Conservation (phyloP, 2,329 filamentous ascomycete genomes). For the Fusarium graminum region DNA sequence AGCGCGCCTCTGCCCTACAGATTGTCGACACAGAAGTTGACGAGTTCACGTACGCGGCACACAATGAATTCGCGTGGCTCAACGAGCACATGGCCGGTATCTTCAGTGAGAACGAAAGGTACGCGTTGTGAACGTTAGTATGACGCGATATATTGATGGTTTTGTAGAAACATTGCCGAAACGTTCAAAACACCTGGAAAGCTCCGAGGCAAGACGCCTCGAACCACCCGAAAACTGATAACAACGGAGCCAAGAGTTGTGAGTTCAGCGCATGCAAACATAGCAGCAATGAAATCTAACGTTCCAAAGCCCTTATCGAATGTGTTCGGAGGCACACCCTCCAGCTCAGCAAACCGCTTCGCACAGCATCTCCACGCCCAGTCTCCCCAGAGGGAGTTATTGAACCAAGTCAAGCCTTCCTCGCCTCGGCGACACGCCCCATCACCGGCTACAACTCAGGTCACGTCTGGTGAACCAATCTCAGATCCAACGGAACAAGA, state of each 20-base stretch:
- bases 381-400: slow-evolving; percentile 63
- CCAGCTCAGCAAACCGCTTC: slow-evolving; percentile 67
- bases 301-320: slow-evolving; percentile 68
- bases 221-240: slow-evolving; percentile 74
- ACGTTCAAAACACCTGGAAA: slow-evolving; percentile 96
- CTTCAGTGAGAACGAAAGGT: slow-evolving; percentile 89
- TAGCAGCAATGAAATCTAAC: slow-evolving; percentile 45
- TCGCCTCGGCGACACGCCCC: slow-evolving; percentile 52
- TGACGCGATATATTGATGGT: slow-evolving; percentile 28
- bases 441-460: slow-evolving; percentile 49
- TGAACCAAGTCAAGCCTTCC: slow-evolving; percentile 53
- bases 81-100: slow-evolving; percentile 99
- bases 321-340: slow-evolving; percentile 68
- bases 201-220: slow-evolving; percentile 83
- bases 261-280: slow-evolving; percentile 53
- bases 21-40: slow-evolving; percentile 87
- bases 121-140: slow-evolving; percentile 48
- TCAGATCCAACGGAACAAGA: slow-evolving; percentile 16
- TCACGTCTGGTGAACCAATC: slow-evolving; percentile 19
- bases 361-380: slow-evolving; percentile 63
- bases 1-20: slow-evolving; percentile 81
- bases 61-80: slow-evolving; percentile 96
- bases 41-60: slow-evolving; percentile 91
- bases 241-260: slow-evolving; percentile 73
- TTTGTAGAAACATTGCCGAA: slow-evolving; percentile 83